phyloP scores from a whole-genome alignment of 768 basidiomycete genomes.

The Mycena pura region DNA sequence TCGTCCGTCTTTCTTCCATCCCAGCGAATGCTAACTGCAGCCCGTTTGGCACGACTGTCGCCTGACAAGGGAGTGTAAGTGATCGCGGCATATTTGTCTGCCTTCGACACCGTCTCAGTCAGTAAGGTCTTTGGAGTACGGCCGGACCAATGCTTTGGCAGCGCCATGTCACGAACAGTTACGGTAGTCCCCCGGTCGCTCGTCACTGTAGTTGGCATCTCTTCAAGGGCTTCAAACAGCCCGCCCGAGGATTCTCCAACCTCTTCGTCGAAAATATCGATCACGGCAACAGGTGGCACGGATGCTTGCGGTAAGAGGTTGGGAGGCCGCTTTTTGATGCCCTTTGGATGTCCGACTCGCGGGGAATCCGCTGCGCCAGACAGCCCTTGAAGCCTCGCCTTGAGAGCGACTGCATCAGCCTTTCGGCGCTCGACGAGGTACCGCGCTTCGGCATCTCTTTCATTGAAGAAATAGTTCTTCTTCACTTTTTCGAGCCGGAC shows the following conservation, averaged over 20 bases:
- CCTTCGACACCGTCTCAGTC: slow-evolving; percentile 67
- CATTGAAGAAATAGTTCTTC: slow-evolving; percentile 74
- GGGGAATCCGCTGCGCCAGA: neutral
- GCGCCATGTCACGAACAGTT: slow-evolving; percentile 70
- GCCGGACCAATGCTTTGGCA: slow-evolving; percentile 86
- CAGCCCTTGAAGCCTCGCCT: slow-evolving; percentile 45
- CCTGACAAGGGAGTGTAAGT: slow-evolving; percentile 72
- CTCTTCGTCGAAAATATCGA: slow-evolving; percentile 62
- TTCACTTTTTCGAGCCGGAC: slow-evolving; percentile 53
- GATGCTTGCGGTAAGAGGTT: slow-evolving; percentile 10
- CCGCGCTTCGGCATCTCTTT: slow-evolving; percentile 64
- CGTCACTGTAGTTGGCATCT: slow-evolving; percentile 61
- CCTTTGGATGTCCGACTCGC: neutral
- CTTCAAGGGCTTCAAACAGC: slow-evolving; percentile 77
- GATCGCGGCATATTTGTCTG: slow-evolving; percentile 78
- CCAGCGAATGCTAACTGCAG: slow-evolving; percentile 78
- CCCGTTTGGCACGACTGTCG: slow-evolving; percentile 76
- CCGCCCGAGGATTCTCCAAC: slow-evolving; percentile 60
- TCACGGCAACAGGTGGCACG: neutral
- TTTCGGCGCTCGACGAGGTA: slow-evolving; percentile 63
- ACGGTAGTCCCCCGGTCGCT: slow-evolving; percentile 61
- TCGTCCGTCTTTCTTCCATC: slow-evolving; percentile 60
- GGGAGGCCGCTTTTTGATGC: slow-evolving; percentile 17
- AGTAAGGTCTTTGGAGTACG: slow-evolving; percentile 81
- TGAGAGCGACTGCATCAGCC: slow-evolving; percentile 50